phyloP scores from a whole-genome alignment of 202 grass and related monocot species.

The Musa balbisiana region DNA sequence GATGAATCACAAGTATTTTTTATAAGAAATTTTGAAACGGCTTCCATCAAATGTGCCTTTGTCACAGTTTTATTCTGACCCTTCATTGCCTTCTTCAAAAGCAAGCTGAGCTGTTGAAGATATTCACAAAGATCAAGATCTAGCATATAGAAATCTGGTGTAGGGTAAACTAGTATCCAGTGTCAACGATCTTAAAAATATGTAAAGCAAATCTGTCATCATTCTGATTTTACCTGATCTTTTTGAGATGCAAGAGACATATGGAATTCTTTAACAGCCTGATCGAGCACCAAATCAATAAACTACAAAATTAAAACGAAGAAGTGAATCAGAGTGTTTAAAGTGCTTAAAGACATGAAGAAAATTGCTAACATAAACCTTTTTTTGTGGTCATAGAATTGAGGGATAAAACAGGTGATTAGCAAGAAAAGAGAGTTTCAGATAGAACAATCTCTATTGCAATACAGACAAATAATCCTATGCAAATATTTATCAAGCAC shows the following conservation, averaged over 20 bases:
- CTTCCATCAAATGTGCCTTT: conserved; percentile 44
- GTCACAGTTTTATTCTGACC: conserved; percentile 34
- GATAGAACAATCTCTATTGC: not conserved
- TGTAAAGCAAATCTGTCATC: not conserved
- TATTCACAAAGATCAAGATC: not conserved
- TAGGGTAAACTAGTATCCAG: not conserved
- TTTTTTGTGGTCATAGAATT: not conserved
- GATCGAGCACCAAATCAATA: conserved; percentile 65
- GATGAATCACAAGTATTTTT: conserved; percentile 29
- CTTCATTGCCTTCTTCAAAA: conserved; percentile 63
- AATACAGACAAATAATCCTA: not conserved
- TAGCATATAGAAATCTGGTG: not conserved
- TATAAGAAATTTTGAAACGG: conserved; percentile 38
- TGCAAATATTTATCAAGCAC: not conserved
- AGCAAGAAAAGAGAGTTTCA: not conserved
- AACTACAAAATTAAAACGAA: conserved; percentile 30
- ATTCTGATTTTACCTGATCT: conserved; percentile 42
- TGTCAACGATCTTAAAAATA: not conserved
- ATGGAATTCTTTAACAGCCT: conserved; percentile 62
- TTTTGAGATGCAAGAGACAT: conserved; percentile 48
- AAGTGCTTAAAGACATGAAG: not conserved
- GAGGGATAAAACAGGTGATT: not conserved
- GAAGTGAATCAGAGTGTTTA: not conserved
- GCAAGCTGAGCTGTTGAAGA: conserved; percentile 44
- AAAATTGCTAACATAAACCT: not conserved